These are phyloP conservation scores for Emericellopsis atlantica DNA, from an alignment of 2,329 filamentous ascomycete genomes.

Conservation along the genomic window DNA sequence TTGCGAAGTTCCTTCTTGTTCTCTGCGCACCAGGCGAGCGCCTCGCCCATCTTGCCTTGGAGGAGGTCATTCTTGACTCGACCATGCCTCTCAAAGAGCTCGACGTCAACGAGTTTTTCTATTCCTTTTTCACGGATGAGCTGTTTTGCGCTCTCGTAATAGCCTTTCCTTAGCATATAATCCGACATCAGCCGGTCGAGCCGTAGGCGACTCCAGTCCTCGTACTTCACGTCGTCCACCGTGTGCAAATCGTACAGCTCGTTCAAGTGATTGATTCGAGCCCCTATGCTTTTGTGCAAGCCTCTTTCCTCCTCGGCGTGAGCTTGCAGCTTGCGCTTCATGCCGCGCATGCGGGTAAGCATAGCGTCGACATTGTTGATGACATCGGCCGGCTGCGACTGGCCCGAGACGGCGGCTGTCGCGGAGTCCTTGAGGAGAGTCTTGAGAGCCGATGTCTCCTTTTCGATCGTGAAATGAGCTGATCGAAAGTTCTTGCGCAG, in stretches of 20 bases:
- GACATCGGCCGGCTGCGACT: constrained; percentile 55
- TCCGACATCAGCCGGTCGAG: constrained; percentile 84
- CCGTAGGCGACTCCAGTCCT: constrained; percentile 72
- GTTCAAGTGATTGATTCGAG: constrained; percentile 68
- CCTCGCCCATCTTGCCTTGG: constrained; percentile 60
- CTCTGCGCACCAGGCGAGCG: constrained; percentile 80
- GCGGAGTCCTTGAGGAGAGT: constrained; percentile 50
- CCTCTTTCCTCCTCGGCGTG: constrained; percentile 69
- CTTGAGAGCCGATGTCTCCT: constrained; percentile 51
- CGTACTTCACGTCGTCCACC: constrained; percentile 86
- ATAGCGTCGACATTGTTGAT: constrained; percentile 73
- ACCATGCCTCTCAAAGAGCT: constrained; percentile 75
- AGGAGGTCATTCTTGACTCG: constrained; percentile 63
- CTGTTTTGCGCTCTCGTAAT: constrained; percentile 61
- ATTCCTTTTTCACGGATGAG: constrained; percentile 67
- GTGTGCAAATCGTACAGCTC: constrained; percentile 69
- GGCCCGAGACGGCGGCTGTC: constrained; percentile 52
- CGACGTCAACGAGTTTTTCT: constrained; percentile 72
- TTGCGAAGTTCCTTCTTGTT: constrained; percentile 89
- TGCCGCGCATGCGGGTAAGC: constrained; percentile 68
- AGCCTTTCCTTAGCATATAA: constrained; percentile 77
- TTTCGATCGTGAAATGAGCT: constrained; percentile 65
- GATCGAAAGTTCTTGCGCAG: constrained; percentile 89
- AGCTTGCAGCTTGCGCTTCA: constrained; percentile 75
- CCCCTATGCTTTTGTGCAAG: constrained; percentile 62